These are phyloP conservation scores for Metahyphopichia silvanorum DNA, from an alignment of 805 yeast genomes.

Conservation along the genomic window DNA sequence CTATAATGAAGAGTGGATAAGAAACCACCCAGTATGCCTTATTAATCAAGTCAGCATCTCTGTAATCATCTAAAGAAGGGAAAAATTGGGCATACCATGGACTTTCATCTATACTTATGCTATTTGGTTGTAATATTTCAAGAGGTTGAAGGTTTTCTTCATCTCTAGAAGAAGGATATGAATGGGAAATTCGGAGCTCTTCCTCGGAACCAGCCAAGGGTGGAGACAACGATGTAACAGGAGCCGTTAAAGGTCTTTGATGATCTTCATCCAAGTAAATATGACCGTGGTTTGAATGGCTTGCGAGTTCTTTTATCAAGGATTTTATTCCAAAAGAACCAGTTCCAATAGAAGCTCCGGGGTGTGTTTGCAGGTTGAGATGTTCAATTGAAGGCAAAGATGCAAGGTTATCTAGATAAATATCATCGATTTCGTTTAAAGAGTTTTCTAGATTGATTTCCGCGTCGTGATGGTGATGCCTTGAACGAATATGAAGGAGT, in stretches of 20 bases:
- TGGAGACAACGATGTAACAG: constrained; percentile 5
- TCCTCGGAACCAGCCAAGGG: too few relatives aligned
- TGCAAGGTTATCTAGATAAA: constrained; percentile 17
- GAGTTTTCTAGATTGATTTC: constrained; percentile 4
- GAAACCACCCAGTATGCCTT: constrained; percentile 13
- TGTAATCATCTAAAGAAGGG: too few relatives aligned
- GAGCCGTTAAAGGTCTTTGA: constrained; percentile 10
- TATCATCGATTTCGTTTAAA: constrained; percentile 12
- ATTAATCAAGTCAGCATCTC: constrained; percentile 4
- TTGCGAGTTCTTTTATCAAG: constrained; percentile 28
- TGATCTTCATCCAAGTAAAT: constrained; percentile 8
- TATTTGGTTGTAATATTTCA: too few relatives aligned
- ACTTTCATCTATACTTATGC: too few relatives aligned
- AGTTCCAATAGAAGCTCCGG: constrained; percentile 9
- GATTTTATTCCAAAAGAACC: constrained; percentile 33
- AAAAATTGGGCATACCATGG: too few relatives aligned
- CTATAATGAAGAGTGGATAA: constrained; percentile 21
- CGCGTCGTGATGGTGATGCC: constrained; percentile 16
- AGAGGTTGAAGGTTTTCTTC: neutral
- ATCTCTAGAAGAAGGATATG: constrained; percentile 4
- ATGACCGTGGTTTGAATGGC: constrained; percentile 16
- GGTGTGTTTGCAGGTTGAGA: constrained; percentile 5
- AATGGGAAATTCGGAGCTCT: constrained; percentile 2
- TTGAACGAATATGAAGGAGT: constrained; percentile 17
- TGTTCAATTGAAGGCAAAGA: constrained; percentile 27